A percentile compares a stretch with the other conserved stretches of the same genome.
These are phyloP conservation scores for Galerina marginata DNA, from an alignment of 768 basidiomycete genomes.

Conservation along the genomic window DNA sequence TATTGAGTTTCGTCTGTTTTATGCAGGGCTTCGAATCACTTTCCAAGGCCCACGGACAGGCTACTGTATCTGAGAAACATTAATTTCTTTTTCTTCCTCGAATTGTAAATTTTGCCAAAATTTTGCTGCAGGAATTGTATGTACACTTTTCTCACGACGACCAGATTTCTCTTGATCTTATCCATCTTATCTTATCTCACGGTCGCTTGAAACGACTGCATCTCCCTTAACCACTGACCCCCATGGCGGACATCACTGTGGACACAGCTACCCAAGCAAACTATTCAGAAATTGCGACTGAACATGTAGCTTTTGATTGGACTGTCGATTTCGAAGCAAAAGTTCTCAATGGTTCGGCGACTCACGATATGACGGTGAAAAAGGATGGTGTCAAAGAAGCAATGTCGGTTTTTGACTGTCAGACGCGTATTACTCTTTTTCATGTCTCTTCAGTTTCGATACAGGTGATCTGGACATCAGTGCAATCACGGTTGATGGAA, in stretches of 20 bases:
- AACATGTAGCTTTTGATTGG: conserved; percentile 81
- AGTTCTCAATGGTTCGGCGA: conserved; percentile 67
- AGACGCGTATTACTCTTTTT: background rate
- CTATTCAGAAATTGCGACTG: conserved; percentile 67
- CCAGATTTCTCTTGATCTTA: too few species aligned
- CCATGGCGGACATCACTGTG: conserved; percentile 28
- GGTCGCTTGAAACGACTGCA: background rate
- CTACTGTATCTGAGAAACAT: too few species aligned
- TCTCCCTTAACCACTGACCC: background rate
- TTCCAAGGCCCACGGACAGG: too few species aligned
- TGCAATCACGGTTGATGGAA: conserved; percentile 57
- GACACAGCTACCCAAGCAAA: conserved; percentile 86
- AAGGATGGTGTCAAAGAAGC: conserved; percentile 59
- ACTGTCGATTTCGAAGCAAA: conserved; percentile 70
- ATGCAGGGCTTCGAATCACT: too few species aligned
- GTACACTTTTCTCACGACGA: too few species aligned
- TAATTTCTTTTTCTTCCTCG: too few species aligned
- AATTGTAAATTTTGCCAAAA: too few species aligned
- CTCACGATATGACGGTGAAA: conserved; percentile 62
- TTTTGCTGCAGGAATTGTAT: too few species aligned
- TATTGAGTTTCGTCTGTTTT: too few species aligned
- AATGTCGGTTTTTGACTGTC: conserved; percentile 48
- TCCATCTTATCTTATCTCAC: too few species aligned
- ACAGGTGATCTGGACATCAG: conserved; percentile 70
- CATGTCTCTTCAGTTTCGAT: conserved; percentile 61